These are phyloP conservation scores for Fomitopsis betulina DNA, from an alignment of 1,284 basidiomycete species.

Conservation along the genomic window DNA sequence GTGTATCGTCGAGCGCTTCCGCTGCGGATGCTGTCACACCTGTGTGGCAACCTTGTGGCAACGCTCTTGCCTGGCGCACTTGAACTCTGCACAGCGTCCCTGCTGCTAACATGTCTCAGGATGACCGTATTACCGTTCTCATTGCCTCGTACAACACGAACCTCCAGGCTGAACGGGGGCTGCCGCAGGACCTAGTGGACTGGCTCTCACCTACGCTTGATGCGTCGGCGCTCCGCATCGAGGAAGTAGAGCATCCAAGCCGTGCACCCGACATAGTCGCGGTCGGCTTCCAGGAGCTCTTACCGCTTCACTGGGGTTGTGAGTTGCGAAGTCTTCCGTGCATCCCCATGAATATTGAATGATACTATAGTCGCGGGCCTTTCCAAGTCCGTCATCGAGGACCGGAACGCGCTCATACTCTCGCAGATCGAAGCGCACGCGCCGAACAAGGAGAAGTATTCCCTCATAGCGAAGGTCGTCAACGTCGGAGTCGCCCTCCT, in stretches of 20 bases:
- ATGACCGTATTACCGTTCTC: conserved; percentile 58
- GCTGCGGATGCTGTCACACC: not conserved
- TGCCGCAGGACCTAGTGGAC: conserved; percentile 80
- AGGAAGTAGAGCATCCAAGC: conserved; percentile 28
- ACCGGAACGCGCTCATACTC: conserved; percentile 58
- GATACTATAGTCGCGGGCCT: conserved; percentile 52
- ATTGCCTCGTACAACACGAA: conserved; percentile 87
- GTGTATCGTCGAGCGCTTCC: not conserved
- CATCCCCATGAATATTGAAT: conserved; percentile 5
- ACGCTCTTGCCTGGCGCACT: not conserved
- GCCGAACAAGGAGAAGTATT: conserved; percentile 64
- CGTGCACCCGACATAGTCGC: conserved; percentile 79
- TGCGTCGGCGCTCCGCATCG: conserved; percentile 66
- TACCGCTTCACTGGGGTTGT: conserved; percentile 81
- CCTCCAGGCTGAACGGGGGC: conserved; percentile 63
- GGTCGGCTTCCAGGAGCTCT: conserved; percentile 86
- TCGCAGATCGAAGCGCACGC: conserved; percentile 66
- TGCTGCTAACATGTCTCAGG: conserved; percentile 11
- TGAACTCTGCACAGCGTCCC: not conserved
- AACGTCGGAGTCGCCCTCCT: conserved; percentile 79
- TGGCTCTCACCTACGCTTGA: conserved; percentile 78
- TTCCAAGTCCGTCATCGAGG: conserved; percentile 57
- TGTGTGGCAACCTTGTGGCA: not conserved
- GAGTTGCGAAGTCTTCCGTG: conserved; percentile 27
- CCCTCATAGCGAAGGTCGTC: conserved; percentile 68